Evolutionary conservation across 352 stramenopile species (phyloP).

Genomic region (Phytophthora kernoviae): DNA sequence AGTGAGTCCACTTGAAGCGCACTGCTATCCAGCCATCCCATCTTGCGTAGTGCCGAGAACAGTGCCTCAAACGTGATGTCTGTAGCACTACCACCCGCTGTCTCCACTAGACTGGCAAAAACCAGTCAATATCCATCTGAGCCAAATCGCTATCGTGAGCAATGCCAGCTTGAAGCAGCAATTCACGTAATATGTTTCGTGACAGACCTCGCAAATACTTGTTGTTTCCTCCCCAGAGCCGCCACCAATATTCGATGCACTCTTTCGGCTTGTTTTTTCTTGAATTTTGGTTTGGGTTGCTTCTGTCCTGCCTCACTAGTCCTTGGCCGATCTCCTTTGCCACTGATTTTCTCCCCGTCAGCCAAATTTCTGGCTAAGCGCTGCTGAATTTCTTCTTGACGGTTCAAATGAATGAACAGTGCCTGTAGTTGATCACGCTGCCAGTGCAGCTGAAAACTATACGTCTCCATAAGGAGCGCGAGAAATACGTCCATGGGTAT

Average conservation of each 20-base stretch:
- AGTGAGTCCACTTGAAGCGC: constrained; percentile 34
- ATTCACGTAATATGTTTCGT: constrained; percentile 35
- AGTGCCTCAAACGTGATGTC: constrained; percentile 48
- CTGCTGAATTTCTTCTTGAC: constrained; percentile 23
- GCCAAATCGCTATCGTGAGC: constrained; percentile 26
- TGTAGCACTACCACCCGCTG: constrained; percentile 19
- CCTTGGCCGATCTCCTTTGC: constrained; percentile 4
- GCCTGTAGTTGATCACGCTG: constrained; percentile 42
- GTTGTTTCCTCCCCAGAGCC: not conserved
- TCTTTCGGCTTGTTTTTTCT: constrained; percentile 32
- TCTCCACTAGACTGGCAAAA: constrained; percentile 41
- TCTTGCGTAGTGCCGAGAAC: constrained; percentile 31
- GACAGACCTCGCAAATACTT: constrained; percentile 54
- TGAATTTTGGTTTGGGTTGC: constrained; percentile 26
- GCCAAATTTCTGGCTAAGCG: constrained; percentile 14
- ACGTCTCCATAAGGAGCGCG: constrained; percentile 49
- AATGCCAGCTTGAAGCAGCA: constrained; percentile 48
- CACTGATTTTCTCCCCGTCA: not conserved
- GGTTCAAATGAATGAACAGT: constrained; percentile 55
- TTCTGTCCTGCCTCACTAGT: constrained; percentile 7
- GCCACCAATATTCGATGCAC: constrained; percentile 4
- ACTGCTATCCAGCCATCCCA: constrained; percentile 38
- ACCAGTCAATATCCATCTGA: constrained; percentile 47
- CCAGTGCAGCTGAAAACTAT: constrained; percentile 51
- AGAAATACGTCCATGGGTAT: constrained; percentile 56